Evolutionary conservation across 202 grass and related monocot species (phyloP), one percentile per base, ranked within the genome.

Genomic region (Panicum hallii): DNA sequence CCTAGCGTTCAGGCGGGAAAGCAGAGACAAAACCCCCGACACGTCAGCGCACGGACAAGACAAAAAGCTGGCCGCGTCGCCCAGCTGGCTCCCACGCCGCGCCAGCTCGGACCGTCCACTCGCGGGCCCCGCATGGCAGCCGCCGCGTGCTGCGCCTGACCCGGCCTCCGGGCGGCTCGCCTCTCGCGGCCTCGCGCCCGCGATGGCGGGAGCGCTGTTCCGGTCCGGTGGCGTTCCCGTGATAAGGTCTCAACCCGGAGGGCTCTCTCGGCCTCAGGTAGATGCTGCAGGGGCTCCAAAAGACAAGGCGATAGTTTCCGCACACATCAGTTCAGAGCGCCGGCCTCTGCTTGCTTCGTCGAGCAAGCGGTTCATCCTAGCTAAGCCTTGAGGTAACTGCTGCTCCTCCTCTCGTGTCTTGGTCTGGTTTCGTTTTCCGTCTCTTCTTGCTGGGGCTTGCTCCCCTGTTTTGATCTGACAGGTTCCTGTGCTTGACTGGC

Each of bases 191-290:
- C 79, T 54, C 64, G 77, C 17, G 70, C 44, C 79, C 5, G 74
- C 36, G 69, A 46, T 84, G 89, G 89, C 89, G 84, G 89, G 89
- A 90, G 80, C 36, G 5, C 26, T 76, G 89, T 75, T 84, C 74
- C 20, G 3, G 54, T 56, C 70, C 2, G 19, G 44, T 65, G 88
- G 80, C 5, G 30, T 69, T 74, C 26, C n/a, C 75, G 89, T 90
- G 70, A 84, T 90, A 84, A 84, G 2, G 44, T 16, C 7, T 43
- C 6, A 11, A 40, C 6, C 0, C 10, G 0, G 23, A 17, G 84
- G 75, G 74, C 36, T 30, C 40, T 76, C 74, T 44, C 8, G 50
- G 49, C 3, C 43, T 68, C 79, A 54, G 66, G 20, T 36, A 11
- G 28, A 64, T 28, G 8, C 22, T 3, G 26, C 61, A 19, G 10